Evolutionary conservation across 805 yeast species (phyloP), one percentile per base, ranked within the genome.

Genomic region (Maudiozyma barnettii): DNA sequence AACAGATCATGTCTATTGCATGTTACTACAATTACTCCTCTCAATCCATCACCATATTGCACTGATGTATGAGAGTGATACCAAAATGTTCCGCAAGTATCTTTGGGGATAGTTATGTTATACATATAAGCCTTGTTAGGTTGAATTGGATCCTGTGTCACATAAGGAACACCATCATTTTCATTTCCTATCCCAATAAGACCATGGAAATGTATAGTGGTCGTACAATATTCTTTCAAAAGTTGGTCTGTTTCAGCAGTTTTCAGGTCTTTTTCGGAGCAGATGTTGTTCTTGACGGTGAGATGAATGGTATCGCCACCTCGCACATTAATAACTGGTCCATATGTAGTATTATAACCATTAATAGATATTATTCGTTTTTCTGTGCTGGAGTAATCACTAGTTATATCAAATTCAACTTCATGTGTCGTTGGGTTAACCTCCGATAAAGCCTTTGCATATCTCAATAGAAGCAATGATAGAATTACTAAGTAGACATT

Each of bases 141-240:
- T 37, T 78, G 72, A 51, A 84, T 81, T 37, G 89, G 86, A 61
- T 84, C 78, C 60, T 84, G 90, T 13, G 86, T 79, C 19, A 84
- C 45, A 5, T 52, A 52, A 4, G 66, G 66, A 16, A 61, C 59
- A 9, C 66, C 65, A 79, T 69, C 71, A 71, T 69, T 45, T 13
- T 71, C 69, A 9, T 77, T 70, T 1, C 71, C 73, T 10, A 66
- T 62, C 48, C 74, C 77, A 9, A 66, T 63, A 45, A 77, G 53
- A 1, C 82, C 82, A 51, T 78, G 82, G 53, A 76, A 76, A 54
- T 78, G 82, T 20, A 78, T 51, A 0, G 76, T 59, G 0, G 75
- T 70, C 4, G 37, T 41, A 39, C 63, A 58, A 39, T 56, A 58
- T 2, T 54, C 54, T 13, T 41, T 36, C 50, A 50, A 47, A 6